Conservation (phyloP, 352 stramenopile species). For the Phytophthora pseudosyringae region DNA sequence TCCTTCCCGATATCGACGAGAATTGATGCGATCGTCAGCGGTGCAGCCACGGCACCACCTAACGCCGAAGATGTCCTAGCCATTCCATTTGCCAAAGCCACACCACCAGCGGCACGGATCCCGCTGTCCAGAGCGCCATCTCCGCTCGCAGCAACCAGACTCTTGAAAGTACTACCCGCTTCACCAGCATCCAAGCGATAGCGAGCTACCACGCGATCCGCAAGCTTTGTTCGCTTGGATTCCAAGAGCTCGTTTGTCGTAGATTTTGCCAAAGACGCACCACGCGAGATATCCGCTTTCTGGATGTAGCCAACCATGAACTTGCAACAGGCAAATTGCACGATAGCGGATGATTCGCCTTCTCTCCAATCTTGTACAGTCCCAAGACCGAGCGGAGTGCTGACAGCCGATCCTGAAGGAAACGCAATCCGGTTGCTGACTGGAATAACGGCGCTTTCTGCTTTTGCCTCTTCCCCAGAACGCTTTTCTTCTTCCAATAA, state of each 20-base stretch:
- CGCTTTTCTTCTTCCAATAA: slow-evolving; percentile 25
- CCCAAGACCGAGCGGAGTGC: slow-evolving; percentile 73
- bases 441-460: slow-evolving; percentile 4
- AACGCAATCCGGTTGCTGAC: slow-evolving; percentile 34
- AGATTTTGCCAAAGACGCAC: slow-evolving; percentile 58
- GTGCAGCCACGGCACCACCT: slow-evolving; percentile 70
- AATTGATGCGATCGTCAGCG: slow-evolving; percentile 84
- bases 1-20: slow-evolving; percentile 89
- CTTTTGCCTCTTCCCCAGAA: slow-evolving; percentile 15
- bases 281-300: slow-evolving; percentile 59
- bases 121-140: slow-evolving; percentile 85
- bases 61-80: slow-evolving; percentile 61
- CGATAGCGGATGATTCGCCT: slow-evolving; percentile 40
- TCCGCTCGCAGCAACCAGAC: slow-evolving; percentile 65
- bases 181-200: slow-evolving; percentile 52
- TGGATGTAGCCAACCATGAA: slow-evolving; percentile 71
- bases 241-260: slow-evolving; percentile 52
- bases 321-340: slow-evolving; percentile 47
- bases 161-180: slow-evolving; percentile 44
- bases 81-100: slow-evolving; percentile 80
- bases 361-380: slow-evolving; percentile 60
- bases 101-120: slow-evolving; percentile 75
- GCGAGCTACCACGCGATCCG: slow-evolving; percentile 64
- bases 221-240: slow-evolving; percentile 55
- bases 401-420: slow-evolving; percentile 61